Evolutionary conservation across 192 early-diverging fungal genomes (phyloP).

Genomic region (Backusella parvicylindrica): DNA sequence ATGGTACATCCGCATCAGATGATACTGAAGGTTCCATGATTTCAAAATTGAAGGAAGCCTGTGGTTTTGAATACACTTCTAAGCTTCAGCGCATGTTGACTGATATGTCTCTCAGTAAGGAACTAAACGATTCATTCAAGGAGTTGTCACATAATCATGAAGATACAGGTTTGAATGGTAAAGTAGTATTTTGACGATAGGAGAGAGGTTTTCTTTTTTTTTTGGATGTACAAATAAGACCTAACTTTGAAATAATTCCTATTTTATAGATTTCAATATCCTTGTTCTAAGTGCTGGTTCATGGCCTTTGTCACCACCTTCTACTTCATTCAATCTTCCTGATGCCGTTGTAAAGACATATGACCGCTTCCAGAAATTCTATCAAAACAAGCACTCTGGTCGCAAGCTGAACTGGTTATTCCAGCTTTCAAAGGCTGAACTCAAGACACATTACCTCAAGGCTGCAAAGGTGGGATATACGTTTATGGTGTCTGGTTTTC

Average conservation of each 20-base stretch:
- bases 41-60: slow-evolving; percentile 77
- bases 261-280: slow-evolving; percentile 71
- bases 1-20: slow-evolving; percentile 82
- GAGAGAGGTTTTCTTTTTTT: neutral
- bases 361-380: slow-evolving; percentile 83
- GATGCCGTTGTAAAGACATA: slow-evolving; percentile 81
- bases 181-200: neutral
- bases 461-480: slow-evolving; percentile 71
- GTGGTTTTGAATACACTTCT: slow-evolving; percentile 92
- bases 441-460: slow-evolving; percentile 88
- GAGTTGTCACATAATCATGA: slow-evolving; percentile 45
- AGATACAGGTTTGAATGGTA: slow-evolving; percentile 20
- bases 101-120: slow-evolving; percentile 89
- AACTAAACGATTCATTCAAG: slow-evolving; percentile 83
- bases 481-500: slow-evolving; percentile 80
- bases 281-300: slow-evolving; percentile 82
- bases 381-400: slow-evolving; percentile 83
- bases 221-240: neutral
- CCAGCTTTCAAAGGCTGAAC: slow-evolving; percentile 86
- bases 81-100: slow-evolving; percentile 96
- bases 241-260: neutral
- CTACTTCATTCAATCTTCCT: slow-evolving; percentile 82
- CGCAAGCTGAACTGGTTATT: slow-evolving; percentile 95
- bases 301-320: slow-evolving; percentile 86
- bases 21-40: slow-evolving; percentile 93